These are phyloP conservation scores for Leccinum insolens DNA, from an alignment of 1,284 basidiomycete genomes.

Conservation along the genomic window DNA sequence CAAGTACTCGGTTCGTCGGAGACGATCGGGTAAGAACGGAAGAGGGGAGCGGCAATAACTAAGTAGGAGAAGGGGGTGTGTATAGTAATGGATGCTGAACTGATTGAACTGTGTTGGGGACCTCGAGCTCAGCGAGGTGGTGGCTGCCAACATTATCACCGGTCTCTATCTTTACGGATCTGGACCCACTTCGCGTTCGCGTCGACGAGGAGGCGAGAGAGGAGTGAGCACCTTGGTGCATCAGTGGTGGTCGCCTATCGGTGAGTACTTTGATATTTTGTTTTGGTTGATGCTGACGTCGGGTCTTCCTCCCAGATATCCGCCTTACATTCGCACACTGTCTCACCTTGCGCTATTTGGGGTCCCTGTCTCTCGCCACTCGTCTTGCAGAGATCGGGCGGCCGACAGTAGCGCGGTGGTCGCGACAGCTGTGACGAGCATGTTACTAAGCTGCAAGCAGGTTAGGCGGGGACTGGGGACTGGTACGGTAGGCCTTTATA, in stretches of 20 bases:
- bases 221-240: conserved; percentile 34
- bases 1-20: no score
- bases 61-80: no score
- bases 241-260: conserved; percentile 48
- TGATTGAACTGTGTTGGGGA: background rate
- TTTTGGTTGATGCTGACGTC: background rate
- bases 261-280: conserved; percentile 26
- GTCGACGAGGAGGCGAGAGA: conserved; percentile 10
- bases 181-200: background rate
- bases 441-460: background rate
- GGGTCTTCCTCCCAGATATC: background rate
- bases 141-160: no score
- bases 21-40: no score
- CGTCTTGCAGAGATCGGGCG: conserved; percentile 19
- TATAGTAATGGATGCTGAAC: no score
- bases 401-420: conserved; percentile 6
- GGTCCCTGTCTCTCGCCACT: no score
- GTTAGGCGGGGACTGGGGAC: no score
- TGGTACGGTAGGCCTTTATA: no score
- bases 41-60: no score
- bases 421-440: background rate
- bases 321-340: background rate
- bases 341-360: background rate
- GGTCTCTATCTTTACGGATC: background rate
- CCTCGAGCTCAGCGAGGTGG: no score